Percentiles rank a stretch among this genome's conserved stretches.
Conservation (phyloP, 2,329 filamentous ascomycete species). For the Exophiala sp. region DNA sequence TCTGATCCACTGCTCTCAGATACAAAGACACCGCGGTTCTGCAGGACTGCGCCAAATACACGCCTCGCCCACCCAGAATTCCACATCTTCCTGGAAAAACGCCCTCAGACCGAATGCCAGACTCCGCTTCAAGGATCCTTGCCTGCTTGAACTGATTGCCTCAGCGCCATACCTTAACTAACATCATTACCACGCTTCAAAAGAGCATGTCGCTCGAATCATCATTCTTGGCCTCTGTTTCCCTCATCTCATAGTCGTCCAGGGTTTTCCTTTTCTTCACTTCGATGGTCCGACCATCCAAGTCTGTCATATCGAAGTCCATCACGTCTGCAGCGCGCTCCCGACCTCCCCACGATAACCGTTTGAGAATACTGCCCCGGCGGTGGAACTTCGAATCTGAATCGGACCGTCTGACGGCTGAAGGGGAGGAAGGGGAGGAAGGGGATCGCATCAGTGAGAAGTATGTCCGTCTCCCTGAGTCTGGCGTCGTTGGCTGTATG, state of each 20-base stretch:
- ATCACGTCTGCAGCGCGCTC: slow-evolving; percentile 3
- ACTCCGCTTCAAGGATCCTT: too few relatives aligned
- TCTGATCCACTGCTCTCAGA: too few relatives aligned
- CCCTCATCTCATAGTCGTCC: slow-evolving; percentile 22
- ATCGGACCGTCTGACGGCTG: slow-evolving; percentile 7
- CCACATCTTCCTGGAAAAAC: too few relatives aligned
- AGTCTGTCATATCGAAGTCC: slow-evolving; percentile 10
- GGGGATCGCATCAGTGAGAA: slow-evolving; percentile 8
- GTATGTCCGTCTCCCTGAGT: slow-evolving; percentile 16
- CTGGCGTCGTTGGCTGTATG: slow-evolving; percentile 4
- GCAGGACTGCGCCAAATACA: background rate
- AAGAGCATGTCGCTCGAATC: slow-evolving; percentile 23
- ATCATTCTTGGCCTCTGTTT: slow-evolving; percentile 13
- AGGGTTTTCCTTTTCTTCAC: slow-evolving; percentile 25
- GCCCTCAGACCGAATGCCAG: too few relatives aligned
- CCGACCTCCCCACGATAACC: slow-evolving; percentile 21
- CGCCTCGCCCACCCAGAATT: background rate
- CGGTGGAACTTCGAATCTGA: slow-evolving; percentile 17
- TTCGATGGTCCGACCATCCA: slow-evolving; percentile 19
- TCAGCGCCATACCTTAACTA: slow-evolving; percentile 5
- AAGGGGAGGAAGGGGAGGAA: slow-evolving; percentile 19
- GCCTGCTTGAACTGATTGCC: background rate
- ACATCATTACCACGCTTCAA: slow-evolving; percentile 1
- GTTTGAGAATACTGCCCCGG: slow-evolving; percentile 18
- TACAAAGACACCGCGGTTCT: background rate